Conservation (phyloP, 1,284 basidiomycete species). For the Ustilago loliicola region DNA sequence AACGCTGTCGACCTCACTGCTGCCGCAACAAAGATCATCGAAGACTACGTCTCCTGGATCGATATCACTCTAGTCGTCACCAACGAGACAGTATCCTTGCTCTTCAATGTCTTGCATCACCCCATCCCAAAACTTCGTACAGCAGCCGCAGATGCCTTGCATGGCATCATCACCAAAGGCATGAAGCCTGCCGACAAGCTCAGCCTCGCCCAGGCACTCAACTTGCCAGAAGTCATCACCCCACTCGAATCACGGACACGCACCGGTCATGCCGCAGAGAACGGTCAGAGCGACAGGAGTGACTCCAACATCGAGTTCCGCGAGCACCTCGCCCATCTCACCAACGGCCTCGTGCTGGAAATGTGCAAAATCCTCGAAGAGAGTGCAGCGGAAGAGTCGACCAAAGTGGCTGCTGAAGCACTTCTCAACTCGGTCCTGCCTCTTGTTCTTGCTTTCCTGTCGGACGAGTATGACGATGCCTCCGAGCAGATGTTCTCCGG, state of each 20-base stretch:
- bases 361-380: constrained; percentile 84
- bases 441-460: constrained; percentile 87
- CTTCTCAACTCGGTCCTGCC: constrained; percentile 82
- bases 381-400: constrained; percentile 75
- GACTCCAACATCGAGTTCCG: constrained; percentile 83
- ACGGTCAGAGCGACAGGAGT: constrained; percentile 74
- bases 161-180: constrained; percentile 89
- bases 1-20: constrained; percentile 75
- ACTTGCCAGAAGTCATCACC: constrained; percentile 71
- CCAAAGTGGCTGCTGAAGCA: constrained; percentile 79
- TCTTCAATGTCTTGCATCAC: constrained; percentile 84
- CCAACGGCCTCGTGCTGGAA: constrained; percentile 87
- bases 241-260: constrained; percentile 62
- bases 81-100: constrained; percentile 84
- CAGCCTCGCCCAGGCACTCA: constrained; percentile 88
- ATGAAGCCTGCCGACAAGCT: constrained; percentile 93
- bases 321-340: constrained; percentile 86
- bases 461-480: constrained; percentile 78
- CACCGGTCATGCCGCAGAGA: constrained; percentile 26
- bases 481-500: constrained; percentile 64
- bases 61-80: constrained; percentile 97
- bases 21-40: constrained; percentile 87
- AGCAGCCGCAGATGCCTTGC: constrained; percentile 83
- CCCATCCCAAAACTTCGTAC: constrained; percentile 79
- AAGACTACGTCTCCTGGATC: constrained; percentile 97